phyloP scores from a whole-genome alignment of 108 stramenopile species.

The Pseudonitzschia pungens region DNA sequence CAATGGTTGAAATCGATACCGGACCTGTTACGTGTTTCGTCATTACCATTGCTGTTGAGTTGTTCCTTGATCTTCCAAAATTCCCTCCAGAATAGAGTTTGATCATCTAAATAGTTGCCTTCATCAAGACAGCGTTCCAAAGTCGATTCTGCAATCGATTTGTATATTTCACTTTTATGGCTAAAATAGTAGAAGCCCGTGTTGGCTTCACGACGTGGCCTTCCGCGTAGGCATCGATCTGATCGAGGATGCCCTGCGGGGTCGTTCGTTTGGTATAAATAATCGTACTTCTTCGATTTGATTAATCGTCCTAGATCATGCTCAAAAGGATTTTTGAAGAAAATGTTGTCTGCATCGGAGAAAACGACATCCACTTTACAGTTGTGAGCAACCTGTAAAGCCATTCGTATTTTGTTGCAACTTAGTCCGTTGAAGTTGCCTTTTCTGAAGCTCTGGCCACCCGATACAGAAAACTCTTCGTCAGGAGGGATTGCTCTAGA shows the following conservation, averaged over 20 bases:
- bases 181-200: constrained; percentile 18
- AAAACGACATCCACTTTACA: constrained; percentile 10
- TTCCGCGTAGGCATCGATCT: constrained; percentile 2
- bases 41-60: not conserved
- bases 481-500: not conserved
- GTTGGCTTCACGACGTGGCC: not conserved
- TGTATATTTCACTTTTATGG: constrained; percentile 8
- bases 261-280: constrained; percentile 20
- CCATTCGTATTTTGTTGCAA: constrained; percentile 25
- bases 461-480: not conserved
- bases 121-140: not conserved
- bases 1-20: constrained; percentile 10
- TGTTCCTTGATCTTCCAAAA: not conserved
- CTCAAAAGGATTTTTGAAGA: constrained; percentile 25
- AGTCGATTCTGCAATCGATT: not conserved
- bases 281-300: constrained; percentile 12
- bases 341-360: constrained; percentile 15
- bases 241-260: not conserved
- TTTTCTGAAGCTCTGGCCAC: not conserved
- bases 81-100: constrained; percentile 8
- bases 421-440: not conserved
- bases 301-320: constrained; percentile 18
- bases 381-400: not conserved
- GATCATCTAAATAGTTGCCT: constrained; percentile 17
- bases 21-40: not conserved